Evolutionary conservation across 495 filamentous ascomycete species (phyloP).

Genomic region (Durotheca rogersii): DNA sequence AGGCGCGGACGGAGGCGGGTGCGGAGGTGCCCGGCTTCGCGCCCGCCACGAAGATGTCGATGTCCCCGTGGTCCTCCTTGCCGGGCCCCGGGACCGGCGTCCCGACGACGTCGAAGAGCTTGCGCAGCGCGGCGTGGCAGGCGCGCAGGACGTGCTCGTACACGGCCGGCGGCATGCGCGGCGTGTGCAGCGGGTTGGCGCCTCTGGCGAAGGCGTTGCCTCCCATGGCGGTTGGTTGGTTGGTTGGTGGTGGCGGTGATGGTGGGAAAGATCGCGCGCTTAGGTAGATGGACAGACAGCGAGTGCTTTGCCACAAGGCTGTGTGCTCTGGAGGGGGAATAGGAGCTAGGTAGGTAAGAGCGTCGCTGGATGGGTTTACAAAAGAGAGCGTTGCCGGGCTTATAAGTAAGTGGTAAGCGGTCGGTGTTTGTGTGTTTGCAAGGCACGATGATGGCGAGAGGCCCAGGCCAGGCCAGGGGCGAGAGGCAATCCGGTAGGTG

Average conservation of each 20-base stretch:
- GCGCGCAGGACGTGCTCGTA: slow-evolving; percentile 46
- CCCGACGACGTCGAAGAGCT: slow-evolving; percentile 49
- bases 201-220: slow-evolving; percentile 55
- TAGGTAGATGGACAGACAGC: too few relatives aligned
- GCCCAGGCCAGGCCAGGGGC: too few relatives aligned
- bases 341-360: too few relatives aligned
- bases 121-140: slow-evolving; percentile 43
- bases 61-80: slow-evolving; percentile 58
- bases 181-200: slow-evolving; percentile 49
- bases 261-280: not conserved
- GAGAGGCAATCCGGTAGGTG: too few relatives aligned
- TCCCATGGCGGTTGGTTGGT: slow-evolving; percentile 61
- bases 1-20: not conserved
- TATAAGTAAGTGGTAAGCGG: too few relatives aligned
- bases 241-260: not conserved
- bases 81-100: slow-evolving; percentile 56
- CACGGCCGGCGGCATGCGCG: slow-evolving; percentile 55
- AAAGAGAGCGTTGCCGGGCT: too few relatives aligned
- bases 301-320: too few relatives aligned
- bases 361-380: too few relatives aligned
- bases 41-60: slow-evolving; percentile 58
- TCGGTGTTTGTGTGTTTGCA: too few relatives aligned
- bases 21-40: slow-evolving; percentile 36
- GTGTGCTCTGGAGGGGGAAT: too few relatives aligned
- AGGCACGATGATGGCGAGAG: too few relatives aligned